Percentiles rank a stretch among this genome's conserved stretches.
Evolutionary conservation across 345 rosid genomes (phyloP).

Genomic region (Aurinia saxatilis): DNA sequence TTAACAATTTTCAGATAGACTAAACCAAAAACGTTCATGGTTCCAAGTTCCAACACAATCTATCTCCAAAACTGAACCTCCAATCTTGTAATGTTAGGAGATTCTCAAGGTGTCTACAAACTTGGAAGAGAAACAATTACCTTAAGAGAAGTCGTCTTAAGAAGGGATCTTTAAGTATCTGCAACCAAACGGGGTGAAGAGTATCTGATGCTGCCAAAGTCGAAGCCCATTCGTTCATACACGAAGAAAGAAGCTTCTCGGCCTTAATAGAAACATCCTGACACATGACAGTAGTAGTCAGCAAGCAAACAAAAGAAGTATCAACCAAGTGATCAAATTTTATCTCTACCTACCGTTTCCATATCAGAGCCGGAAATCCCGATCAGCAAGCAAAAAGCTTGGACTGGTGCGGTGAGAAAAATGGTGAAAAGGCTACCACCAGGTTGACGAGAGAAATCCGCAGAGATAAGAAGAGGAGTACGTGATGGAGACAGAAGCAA

Average conservation of each 20-base stretch:
- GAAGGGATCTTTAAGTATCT: slow-evolving; percentile 80
- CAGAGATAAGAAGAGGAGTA: slow-evolving; percentile 36
- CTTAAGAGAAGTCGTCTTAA: slow-evolving; percentile 78
- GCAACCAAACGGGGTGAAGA: slow-evolving; percentile 89
- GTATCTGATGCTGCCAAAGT: slow-evolving; percentile 57
- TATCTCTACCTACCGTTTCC: slow-evolving; percentile 54
- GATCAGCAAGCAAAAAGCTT: slow-evolving; percentile 76
- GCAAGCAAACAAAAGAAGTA: background rate
- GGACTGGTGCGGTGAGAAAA: slow-evolving; percentile 81
- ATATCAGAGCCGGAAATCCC: slow-evolving; percentile 64
- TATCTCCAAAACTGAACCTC: background rate
- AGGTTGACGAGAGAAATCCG: slow-evolving; percentile 61
- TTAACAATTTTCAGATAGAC: background rate
- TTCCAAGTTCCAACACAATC: slow-evolving; percentile 1
- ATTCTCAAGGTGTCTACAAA: background rate
- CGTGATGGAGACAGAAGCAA: slow-evolving; percentile 72
- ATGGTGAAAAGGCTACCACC: slow-evolving; percentile 75
- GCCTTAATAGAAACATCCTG: slow-evolving; percentile 58
- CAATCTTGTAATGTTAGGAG: background rate
- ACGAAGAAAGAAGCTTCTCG: slow-evolving; percentile 65
- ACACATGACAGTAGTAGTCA: slow-evolving; percentile 15
- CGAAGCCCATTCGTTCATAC: slow-evolving; percentile 73
- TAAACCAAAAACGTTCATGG: background rate
- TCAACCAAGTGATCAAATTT: background rate
- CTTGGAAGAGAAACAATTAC: slow-evolving; percentile 32